Evolutionary conservation across 2,329 filamentous ascomycete genomes (phyloP).

Genomic region (Stylonectria norvegica): DNA sequence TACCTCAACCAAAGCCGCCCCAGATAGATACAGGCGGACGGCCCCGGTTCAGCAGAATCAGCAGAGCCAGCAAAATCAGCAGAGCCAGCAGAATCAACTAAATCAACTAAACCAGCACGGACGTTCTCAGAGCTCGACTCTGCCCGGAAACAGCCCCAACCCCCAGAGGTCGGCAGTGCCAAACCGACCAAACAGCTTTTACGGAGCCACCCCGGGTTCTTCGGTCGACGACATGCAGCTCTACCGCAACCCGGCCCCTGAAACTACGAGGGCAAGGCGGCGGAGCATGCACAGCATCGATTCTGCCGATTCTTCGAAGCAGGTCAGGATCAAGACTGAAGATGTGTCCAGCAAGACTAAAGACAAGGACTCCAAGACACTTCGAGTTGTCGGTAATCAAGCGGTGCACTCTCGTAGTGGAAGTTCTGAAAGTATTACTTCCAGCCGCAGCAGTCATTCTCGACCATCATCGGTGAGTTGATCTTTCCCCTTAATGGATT

Average conservation of each 20-base stretch:
- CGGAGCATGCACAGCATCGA: conserved; percentile 74
- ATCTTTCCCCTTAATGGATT: conserved; percentile 28
- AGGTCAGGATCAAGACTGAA: conserved; percentile 7
- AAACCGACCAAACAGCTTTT: conserved; percentile 51
- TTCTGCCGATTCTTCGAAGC: conserved; percentile 21
- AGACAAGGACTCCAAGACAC: conserved; percentile 42
- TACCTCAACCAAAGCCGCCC: conserved; percentile 48
- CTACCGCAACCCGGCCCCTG: conserved; percentile 57
- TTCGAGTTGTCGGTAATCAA: conserved; percentile 32
- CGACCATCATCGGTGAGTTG: conserved; percentile 64
- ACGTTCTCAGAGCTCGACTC: conserved; percentile 36
- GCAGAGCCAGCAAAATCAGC: no score
- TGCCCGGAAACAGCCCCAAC: conserved; percentile 26
- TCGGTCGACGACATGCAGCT: conserved; percentile 68
- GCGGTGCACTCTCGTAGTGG: conserved; percentile 44
- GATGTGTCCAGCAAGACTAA: conserved; percentile 8
- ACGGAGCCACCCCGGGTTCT: conserved; percentile 45
- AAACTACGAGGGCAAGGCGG: conserved; percentile 72
- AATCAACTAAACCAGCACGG: conserved; percentile 36
- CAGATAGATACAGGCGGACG: conserved; percentile 73
- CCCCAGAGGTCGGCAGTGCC: conserved; percentile 34
- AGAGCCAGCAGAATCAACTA: no score
- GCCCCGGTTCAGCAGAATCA: conserved; percentile 36
- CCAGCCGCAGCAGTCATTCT: conserved; percentile 56
- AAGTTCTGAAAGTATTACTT: conserved; percentile 64